A percentile compares a stretch with the other conserved stretches of the same genome.
Evolutionary conservation across 225 moss, liverwort and hornwort species (phyloP).

Genomic region (Neckera pumila): DNA sequence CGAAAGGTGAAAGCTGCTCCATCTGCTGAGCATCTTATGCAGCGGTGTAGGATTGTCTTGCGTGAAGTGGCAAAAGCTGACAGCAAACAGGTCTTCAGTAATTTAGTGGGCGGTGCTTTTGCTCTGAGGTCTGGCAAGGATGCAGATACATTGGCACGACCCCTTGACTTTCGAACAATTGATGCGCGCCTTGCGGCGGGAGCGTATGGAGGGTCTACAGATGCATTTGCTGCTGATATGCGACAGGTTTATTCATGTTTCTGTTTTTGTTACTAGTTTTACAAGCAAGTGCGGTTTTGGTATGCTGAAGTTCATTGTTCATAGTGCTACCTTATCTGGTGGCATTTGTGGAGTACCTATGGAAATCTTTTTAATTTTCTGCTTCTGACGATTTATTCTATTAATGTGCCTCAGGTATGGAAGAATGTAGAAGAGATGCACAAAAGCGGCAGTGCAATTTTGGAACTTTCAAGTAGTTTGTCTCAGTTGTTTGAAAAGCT

Average conservation of each 20-base stretch:
- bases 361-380: background rate
- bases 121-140: constrained; percentile 32
- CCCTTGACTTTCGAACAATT: constrained; percentile 87
- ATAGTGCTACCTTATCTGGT: background rate
- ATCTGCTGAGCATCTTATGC: constrained; percentile 87
- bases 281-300: background rate
- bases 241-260: constrained; percentile 52
- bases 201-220: constrained; percentile 80
- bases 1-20: constrained; percentile 82
- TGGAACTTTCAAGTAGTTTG: constrained; percentile 45
- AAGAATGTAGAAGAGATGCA: constrained; percentile 66
- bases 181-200: constrained; percentile 91
- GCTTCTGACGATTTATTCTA: background rate
- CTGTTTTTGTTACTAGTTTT: background rate
- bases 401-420: constrained; percentile 52
- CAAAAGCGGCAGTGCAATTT: constrained; percentile 42
- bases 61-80: constrained; percentile 78
- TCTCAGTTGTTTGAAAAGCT: constrained; percentile 78
- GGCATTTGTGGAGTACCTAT: background rate
- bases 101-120: constrained; percentile 24
- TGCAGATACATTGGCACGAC: constrained; percentile 56
- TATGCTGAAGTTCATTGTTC: background rate
- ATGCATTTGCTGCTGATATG: constrained; percentile 88
- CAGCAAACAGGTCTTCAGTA: constrained; percentile 38
- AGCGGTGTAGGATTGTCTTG: constrained; percentile 85